Evolutionary conservation across 805 yeast species (phyloP), one percentile per base, ranked within the genome.

Genomic region (Wickerhamiella occidentalis): DNA sequence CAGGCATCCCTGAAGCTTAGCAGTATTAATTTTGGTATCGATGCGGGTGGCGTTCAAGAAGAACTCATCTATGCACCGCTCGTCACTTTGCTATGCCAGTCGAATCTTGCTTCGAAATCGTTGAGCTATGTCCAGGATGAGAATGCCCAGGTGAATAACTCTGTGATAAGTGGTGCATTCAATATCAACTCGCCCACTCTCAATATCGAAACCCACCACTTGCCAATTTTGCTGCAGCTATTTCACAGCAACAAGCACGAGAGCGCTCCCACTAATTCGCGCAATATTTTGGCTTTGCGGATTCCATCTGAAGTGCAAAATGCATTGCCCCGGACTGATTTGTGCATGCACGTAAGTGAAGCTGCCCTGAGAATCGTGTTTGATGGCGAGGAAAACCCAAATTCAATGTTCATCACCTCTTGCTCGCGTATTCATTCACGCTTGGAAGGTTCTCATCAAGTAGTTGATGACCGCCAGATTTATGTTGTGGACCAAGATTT

Each of bases 11-110:
- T 65, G 42, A 55, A 67, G 11, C 54, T 64, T 2, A 59, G 64
- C 13, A 62, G 70, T 2, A 43, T 65, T 26, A 61, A 61, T 9
- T 56, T 66, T 33, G 70, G 68, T 13, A 40, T 68, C 18, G 63
- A 59, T 28, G 51, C 50, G 11, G 63, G 61, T 29, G 54, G 52
- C 7, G 47, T 55, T 11, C 65, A 62, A 47, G 71, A 67, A 41
- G 70, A 68, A 50, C 50, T 68, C 6, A 51, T 66, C 6, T 68
- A 68, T 48, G 56, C 67, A 3, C 72, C 72, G 0, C 53, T 68
- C 58, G 55, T 67, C 26, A 61, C 69, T 1, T 49, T 60, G 49
- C 51, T 66, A 12, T 58, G 63, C 13, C 59, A 65, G 12, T 61
- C 71, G 0, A 68, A 67, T 47, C 50, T 64, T 29, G 60, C 67